Evolutionary conservation across 768 basidiomycete genomes (phyloP).

Genomic region (Epithele typhae): DNA sequence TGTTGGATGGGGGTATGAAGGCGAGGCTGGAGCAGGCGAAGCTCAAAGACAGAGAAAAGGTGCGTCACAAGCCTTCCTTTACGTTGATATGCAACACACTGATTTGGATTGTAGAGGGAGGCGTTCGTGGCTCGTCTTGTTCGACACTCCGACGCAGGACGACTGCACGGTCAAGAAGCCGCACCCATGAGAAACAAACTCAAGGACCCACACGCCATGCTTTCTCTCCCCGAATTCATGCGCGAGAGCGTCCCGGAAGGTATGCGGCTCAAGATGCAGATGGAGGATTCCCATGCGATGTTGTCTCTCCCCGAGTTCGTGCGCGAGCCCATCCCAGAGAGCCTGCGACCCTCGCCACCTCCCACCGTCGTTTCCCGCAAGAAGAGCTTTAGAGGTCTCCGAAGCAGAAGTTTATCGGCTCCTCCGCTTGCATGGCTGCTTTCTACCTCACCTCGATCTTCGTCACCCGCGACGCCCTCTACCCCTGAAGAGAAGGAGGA

Average conservation of each 20-base stretch:
- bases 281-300: slow-evolving; percentile 26
- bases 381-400: slow-evolving; percentile 19
- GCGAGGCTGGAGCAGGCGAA: slow-evolving; percentile 50
- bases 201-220: slow-evolving; percentile 40
- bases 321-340: slow-evolving; percentile 36
- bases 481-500: slow-evolving; percentile 6
- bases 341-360: slow-evolving; percentile 40
- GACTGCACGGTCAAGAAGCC: slow-evolving; percentile 80
- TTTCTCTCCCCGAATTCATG: slow-evolving; percentile 37
- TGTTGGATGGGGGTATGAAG: slow-evolving; percentile 58
- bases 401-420: slow-evolving; percentile 34
- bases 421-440: slow-evolving; percentile 30
- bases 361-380: slow-evolving; percentile 42
- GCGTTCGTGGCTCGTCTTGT: slow-evolving; percentile 74
- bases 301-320: slow-evolving; percentile 43
- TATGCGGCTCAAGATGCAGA: slow-evolving; percentile 23
- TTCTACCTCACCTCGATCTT: slow-evolving; percentile 13
- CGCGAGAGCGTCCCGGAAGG: slow-evolving; percentile 29
- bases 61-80: slow-evolving; percentile 24
- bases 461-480: slow-evolving; percentile 9
- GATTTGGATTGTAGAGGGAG: slow-evolving; percentile 44
- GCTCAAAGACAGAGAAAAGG: slow-evolving; percentile 61
- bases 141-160: slow-evolving; percentile 65
- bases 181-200: slow-evolving; percentile 19
- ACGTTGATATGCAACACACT: not conserved